A percentile compares a stretch with the other conserved stretches of the same genome.
These are phyloP conservation scores for Cryphonectria parasitica DNA, from an alignment of 2,329 filamentous ascomycete genomes.

Conservation along the genomic window DNA sequence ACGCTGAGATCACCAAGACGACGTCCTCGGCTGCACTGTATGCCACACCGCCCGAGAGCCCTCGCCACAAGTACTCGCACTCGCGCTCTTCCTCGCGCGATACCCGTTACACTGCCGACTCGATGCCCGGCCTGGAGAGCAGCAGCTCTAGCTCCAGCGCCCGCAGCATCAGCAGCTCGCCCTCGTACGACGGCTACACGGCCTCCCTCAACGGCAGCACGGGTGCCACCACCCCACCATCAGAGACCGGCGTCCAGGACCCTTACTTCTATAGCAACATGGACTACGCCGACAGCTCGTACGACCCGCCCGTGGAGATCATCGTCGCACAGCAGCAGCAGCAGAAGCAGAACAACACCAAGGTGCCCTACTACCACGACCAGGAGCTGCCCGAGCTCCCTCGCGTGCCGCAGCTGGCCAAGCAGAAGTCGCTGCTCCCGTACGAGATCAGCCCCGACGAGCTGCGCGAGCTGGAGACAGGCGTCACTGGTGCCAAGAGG, in stretches of 20 bases:
- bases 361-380: slow-evolving; percentile 33
- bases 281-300: slow-evolving; percentile 43
- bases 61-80: slow-evolving; percentile 43
- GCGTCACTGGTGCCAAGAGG: slow-evolving; percentile 51
- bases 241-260: slow-evolving; percentile 45
- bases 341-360: slow-evolving; percentile 38
- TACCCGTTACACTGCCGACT: slow-evolving; percentile 25
- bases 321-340: slow-evolving; percentile 45
- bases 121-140: slow-evolving; percentile 45
- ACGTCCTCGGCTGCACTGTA: slow-evolving; percentile 37
- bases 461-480: slow-evolving; percentile 54
- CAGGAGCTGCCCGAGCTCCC: slow-evolving; percentile 33
- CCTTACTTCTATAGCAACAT: slow-evolving; percentile 44
- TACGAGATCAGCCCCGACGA: slow-evolving; percentile 61
- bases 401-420: slow-evolving; percentile 25
- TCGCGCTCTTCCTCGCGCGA: slow-evolving; percentile 36
- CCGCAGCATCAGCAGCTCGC: slow-evolving; percentile 52
- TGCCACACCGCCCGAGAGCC: slow-evolving; percentile 52
- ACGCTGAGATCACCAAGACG: slow-evolving; percentile 36
- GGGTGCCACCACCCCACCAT: slow-evolving; percentile 56
- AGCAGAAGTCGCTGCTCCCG: slow-evolving; percentile 46
- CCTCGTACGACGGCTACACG: slow-evolving; percentile 47
- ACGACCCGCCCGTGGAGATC: slow-evolving; percentile 55
- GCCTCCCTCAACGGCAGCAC: slow-evolving; percentile 37
- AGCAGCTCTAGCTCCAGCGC: slow-evolving; percentile 41